Evolutionary conservation across 768 basidiomycete species (phyloP).

Genomic region (Rhodotorula toruloides): DNA sequence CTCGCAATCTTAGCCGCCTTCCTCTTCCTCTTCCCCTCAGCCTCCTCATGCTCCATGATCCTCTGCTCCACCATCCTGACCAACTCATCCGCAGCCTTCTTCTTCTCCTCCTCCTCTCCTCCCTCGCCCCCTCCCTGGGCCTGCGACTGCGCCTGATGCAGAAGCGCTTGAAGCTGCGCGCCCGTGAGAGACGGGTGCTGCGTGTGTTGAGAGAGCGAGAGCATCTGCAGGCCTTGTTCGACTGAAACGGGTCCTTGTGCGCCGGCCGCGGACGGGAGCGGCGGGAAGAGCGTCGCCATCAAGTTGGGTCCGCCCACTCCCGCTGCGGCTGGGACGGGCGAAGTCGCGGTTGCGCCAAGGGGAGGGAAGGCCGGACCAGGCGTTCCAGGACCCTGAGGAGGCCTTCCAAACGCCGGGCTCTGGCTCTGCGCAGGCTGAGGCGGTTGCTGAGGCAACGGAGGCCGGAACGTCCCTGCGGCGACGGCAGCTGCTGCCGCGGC

Average conservation of each 20-base stretch:
- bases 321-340: neutral
- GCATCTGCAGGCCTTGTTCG: conserved; percentile 24
- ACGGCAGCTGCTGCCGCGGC: neutral
- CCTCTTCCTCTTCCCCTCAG: conserved; percentile 69
- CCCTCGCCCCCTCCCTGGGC: neutral
- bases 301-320: conserved; percentile 5
- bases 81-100: conserved; percentile 71
- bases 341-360: conserved; percentile 9
- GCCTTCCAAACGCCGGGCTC: neutral
- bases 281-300: conserved; percentile 37
- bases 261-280: conserved; percentile 14
- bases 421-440: neutral
- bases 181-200: conserved; percentile 34
- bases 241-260: neutral
- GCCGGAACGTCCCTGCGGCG: neutral
- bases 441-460: neutral
- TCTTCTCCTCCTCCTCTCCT: conserved; percentile 11
- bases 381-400: neutral
- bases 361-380: conserved; percentile 16
- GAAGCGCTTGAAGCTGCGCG: conserved; percentile 25
- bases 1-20: conserved; percentile 81
- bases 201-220: conserved; percentile 7
- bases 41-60: conserved; percentile 53
- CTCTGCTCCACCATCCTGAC: conserved; percentile 71
- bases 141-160: conserved; percentile 24